Conservation (phyloP, 805 yeast genomes). For the Kodamaea kaohsiungensis region DNA sequence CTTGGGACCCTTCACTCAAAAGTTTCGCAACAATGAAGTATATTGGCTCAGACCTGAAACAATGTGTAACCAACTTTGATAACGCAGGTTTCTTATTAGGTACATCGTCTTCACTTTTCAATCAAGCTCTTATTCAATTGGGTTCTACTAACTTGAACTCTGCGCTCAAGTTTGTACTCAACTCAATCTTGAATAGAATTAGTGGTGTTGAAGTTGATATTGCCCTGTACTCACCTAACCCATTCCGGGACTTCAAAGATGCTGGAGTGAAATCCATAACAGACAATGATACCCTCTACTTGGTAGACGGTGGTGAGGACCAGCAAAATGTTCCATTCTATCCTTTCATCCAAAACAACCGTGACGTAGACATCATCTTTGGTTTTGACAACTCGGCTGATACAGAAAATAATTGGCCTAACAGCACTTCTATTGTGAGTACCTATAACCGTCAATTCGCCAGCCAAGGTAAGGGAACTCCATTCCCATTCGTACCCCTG, state of each 20-base stretch:
- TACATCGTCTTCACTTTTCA: constrained; percentile 40
- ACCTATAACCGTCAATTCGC: constrained; percentile 28
- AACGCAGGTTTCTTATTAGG: constrained; percentile 44
- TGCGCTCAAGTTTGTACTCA: constrained; percentile 25
- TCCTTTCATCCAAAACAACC: constrained; percentile 38
- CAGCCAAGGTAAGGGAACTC: constrained; percentile 25
- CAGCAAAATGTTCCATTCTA: constrained; percentile 42
- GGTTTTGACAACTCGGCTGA: constrained; percentile 46
- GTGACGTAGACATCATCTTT: constrained; percentile 42
- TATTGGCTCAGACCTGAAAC: constrained; percentile 23
- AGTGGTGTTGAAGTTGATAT: constrained; percentile 33
- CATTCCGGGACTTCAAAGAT: constrained; percentile 27
- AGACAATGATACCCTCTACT: constrained; percentile 30
- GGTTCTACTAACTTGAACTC: constrained; percentile 22
- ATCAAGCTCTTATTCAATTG: constrained; percentile 30
- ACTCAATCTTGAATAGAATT: constrained; percentile 24
- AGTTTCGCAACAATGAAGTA: constrained; percentile 32
- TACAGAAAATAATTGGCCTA: constrained; percentile 41
- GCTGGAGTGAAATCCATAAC: constrained; percentile 22
- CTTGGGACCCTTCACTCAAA: constrained; percentile 42
- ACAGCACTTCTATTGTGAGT: constrained; percentile 39
- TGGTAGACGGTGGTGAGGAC: constrained; percentile 48
- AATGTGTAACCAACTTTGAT: constrained; percentile 33
- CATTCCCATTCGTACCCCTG: constrained; percentile 29
- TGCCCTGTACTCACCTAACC: constrained; percentile 43